Percentiles rank a stretch among this genome's conserved stretches.
Conservation (phyloP, 305 asterid genomes). For the Plantago coronopus region DNA sequence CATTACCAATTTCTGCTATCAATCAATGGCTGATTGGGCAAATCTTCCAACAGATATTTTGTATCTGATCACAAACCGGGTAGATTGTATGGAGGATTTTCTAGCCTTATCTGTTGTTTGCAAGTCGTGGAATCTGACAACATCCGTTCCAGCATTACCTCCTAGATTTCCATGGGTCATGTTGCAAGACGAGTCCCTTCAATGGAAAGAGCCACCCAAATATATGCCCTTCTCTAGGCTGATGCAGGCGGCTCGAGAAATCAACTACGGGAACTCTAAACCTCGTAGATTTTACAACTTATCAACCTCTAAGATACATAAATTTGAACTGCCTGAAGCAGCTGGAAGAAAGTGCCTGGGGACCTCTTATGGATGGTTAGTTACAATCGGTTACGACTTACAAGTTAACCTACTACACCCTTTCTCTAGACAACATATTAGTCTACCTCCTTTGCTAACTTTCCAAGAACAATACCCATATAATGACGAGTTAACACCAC, state of each 20-base stretch:
- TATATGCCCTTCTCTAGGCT: too few species aligned
- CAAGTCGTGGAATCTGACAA: not conserved
- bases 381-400: not conserved
- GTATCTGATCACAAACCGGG: not conserved
- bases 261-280: not conserved
- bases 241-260: too few species aligned
- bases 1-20: too few species aligned
- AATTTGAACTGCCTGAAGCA: conserved; percentile 2
- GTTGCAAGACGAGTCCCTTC: not conserved
- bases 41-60: not conserved
- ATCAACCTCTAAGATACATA: not conserved
- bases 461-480: not conserved
- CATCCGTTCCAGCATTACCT: not conserved
- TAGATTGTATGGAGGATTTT: not conserved
- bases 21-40: conserved; percentile 2
- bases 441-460: conserved; percentile 1
- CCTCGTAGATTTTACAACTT: not conserved
- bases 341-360: not conserved
- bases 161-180: not conserved
- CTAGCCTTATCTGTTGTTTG: not conserved
- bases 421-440: conserved; percentile 1
- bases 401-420: not conserved
- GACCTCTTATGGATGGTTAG: not conserved
- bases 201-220: too few species aligned
- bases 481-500: not conserved